Base-by-base conservation (phyloP, 352 stramenopile species). In the Phytopythium mirpurense region DNA sequence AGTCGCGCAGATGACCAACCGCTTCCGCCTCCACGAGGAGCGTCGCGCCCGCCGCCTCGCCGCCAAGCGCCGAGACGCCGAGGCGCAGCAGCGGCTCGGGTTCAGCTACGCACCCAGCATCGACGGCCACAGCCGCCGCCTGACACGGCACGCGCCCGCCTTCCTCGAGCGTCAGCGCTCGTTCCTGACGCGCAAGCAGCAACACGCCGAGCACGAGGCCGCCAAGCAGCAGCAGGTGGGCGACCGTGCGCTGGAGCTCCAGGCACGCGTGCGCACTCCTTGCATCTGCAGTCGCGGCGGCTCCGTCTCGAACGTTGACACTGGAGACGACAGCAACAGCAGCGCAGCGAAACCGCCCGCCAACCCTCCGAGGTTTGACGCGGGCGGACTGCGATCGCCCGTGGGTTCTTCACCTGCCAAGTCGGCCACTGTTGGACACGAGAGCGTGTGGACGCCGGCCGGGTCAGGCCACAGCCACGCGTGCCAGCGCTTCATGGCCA, bases 401-500 rank as follows among this genome's bases (percentile, higher is more conserved):
- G 40, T 19, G 29, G 9, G 5, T 37, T 12, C 41, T 32, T 44
- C 54, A 57, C 27, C 32, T 35, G 6, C 26, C 10, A 34, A 29
- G 16, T 43, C 54, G 34, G 18, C 46, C 18, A 11, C 21, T 35
- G 5, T n/a, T 46, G 26, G 19, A 46, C n/a, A 12, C 44, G 38
- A 38, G 19, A 14, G 23, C 42, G 3, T 34, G 58, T 5, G 36
- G 32, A 62, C 24, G 23, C 27, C 34, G 16, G 18, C 46, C 35
- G 21, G 18, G 1, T 21, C 54, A 29, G 27, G 52, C 1, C 75
- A 82, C 52, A 71, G 70, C n/a, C 42, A 63, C 15, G 56, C 70
- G 0, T 86, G 74, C 34, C 35, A 64, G 43, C 62, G 72, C 11
- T 86, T 86, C 56, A 78, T 83, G 74, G 53, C 63, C 14, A 76